These are phyloP conservation scores for Penicillium nordicum DNA, from an alignment of 2,329 filamentous ascomycete genomes.

Conservation along the genomic window DNA sequence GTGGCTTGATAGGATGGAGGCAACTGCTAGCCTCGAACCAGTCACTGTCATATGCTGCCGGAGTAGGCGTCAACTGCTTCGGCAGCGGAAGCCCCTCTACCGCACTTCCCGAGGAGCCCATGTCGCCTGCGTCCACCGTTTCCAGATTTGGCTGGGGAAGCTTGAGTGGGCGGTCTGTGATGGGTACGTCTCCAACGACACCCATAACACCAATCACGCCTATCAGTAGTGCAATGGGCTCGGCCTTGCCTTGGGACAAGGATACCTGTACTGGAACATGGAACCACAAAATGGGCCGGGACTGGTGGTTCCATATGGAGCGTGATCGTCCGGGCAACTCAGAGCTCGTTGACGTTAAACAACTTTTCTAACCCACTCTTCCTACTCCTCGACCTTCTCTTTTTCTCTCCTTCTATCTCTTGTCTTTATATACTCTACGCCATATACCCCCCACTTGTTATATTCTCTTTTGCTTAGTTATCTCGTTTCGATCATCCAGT, in stretches of 20 bases:
- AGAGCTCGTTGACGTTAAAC: constrained; percentile 32
- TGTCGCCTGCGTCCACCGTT: constrained; percentile 32
- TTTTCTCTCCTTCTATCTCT: constrained; percentile 1
- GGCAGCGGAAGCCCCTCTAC: constrained; percentile 22
- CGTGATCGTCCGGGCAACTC: constrained; percentile 37
- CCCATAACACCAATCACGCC: constrained; percentile 33
- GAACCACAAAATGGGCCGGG: constrained; percentile 42
- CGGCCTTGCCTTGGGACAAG: constrained; percentile 38
- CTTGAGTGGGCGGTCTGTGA: constrained; percentile 31
- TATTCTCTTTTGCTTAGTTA: constrained; percentile 11
- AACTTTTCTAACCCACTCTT: constrained; percentile 32
- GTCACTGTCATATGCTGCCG: constrained; percentile 37
- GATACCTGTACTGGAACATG: constrained; percentile 45
- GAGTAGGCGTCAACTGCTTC: constrained; percentile 34
- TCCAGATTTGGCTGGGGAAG: constrained; percentile 38
- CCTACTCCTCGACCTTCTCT: neutral
- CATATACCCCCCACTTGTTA: constrained; percentile 26
- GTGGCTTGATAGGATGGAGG: constrained; percentile 45
- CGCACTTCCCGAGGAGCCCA: constrained; percentile 29
- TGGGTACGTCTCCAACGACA: constrained; percentile 30
- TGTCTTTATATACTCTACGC: constrained; percentile 14
- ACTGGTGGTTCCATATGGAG: constrained; percentile 47
- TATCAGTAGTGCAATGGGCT: constrained; percentile 27
- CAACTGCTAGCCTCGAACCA: constrained; percentile 43
- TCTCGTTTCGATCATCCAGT: constrained; percentile 3